A percentile compares a stretch with the other conserved stretches of the same genome.
Conservation (phyloP, 768 basidiomycete genomes). For the Kwoniella sp. region DNA sequence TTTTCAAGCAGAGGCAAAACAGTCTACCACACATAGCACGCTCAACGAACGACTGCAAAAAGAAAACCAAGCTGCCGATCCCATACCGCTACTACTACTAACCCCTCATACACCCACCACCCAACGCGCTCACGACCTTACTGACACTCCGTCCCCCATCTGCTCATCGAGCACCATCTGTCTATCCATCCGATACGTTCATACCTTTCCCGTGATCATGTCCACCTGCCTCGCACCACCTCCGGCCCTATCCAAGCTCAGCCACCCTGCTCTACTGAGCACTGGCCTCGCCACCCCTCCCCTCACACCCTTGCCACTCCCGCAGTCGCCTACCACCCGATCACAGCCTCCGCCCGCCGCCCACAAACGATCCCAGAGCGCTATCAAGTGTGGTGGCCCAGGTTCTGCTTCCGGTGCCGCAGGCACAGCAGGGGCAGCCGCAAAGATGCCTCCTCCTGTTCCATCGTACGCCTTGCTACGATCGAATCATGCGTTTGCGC, state of each 20-base stretch:
- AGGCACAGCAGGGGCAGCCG: not conserved
- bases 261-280: constrained; percentile 38
- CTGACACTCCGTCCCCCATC: too few species aligned
- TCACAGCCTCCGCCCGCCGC: constrained; percentile 4
- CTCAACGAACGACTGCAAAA: too few species aligned
- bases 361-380: not conserved
- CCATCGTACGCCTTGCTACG: constrained; percentile 41
- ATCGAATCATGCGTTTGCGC: constrained; percentile 33
- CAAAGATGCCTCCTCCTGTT: constrained; percentile 6
- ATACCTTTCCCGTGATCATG: too few species aligned
- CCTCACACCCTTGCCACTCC: constrained; percentile 24
- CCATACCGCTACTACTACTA: too few species aligned
- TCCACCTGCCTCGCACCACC: not conserved
- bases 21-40: too few species aligned
- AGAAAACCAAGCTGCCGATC: too few species aligned
- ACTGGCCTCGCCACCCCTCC: constrained; percentile 35
- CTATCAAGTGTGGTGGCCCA: not conserved
- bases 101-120: too few species aligned
- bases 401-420: constrained; percentile 8
- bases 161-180: too few species aligned
- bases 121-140: too few species aligned
- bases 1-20: too few species aligned
- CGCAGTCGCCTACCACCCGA: not conserved
- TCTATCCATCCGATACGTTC: too few species aligned
- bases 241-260: constrained; percentile 9